phyloP scores from a whole-genome alignment of 768 basidiomycete species.

The Pilatotrama ljubarskyi region DNA sequence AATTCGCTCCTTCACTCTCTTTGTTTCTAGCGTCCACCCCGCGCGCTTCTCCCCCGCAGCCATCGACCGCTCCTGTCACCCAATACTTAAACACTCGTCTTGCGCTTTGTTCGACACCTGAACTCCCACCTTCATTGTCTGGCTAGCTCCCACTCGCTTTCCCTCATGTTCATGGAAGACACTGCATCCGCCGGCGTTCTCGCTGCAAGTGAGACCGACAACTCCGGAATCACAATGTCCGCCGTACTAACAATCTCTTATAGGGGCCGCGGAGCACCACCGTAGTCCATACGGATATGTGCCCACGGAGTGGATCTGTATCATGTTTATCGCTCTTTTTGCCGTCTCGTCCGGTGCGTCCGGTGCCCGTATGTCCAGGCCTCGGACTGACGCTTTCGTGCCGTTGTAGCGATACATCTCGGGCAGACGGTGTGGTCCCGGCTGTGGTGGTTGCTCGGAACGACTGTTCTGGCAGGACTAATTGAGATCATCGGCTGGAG shows the following conservation, averaged over 20 bases:
- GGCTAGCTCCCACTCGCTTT: background rate
- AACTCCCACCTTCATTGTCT: no score
- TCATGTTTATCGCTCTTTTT: conserved; percentile 39
- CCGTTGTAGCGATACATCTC: conserved; percentile 25
- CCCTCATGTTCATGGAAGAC: background rate
- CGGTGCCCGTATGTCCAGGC: no score
- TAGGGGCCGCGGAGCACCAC: background rate
- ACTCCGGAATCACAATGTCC: no score
- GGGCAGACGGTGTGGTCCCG: conserved; percentile 32
- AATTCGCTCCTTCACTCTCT: no score
- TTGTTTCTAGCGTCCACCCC: no score
- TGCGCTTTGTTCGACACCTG: background rate
- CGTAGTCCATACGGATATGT: conserved; percentile 35
- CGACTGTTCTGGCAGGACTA: conserved; percentile 33
- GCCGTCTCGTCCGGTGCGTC: conserved; percentile 31
- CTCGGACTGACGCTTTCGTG: no score
- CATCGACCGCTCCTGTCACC: background rate
- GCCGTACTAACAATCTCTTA: background rate
- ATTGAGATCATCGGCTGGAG: conserved; percentile 42
- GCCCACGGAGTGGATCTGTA: conserved; percentile 39
- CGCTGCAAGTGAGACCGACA: background rate
- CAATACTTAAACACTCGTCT: background rate
- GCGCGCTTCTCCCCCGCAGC: no score
- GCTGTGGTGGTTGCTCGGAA: conserved; percentile 39
- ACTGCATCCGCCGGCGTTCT: background rate